Evolutionary conservation across 2,329 filamentous ascomycete genomes (phyloP), one percentile per base, ranked within the genome.

Genomic region (Colletotrichum costaricense): DNA sequence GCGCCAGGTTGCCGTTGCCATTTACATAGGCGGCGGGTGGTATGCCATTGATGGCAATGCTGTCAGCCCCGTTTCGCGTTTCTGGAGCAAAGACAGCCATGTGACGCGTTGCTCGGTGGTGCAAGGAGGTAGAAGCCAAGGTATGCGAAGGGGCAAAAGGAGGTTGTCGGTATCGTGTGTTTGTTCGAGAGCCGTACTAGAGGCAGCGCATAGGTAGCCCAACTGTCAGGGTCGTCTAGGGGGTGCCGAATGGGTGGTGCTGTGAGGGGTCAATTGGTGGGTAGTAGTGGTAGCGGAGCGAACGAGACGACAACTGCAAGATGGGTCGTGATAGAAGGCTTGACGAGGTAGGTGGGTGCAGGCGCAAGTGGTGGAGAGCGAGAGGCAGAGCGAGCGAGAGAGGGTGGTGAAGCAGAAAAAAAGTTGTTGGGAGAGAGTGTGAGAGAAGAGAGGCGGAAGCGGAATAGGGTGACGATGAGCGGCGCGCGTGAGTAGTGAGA

Each of bases 1-100:
- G 77, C 64, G 78, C 72, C 74, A 82, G 70, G 72, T 80, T 77
- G 46, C 78, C 81, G 74, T 81, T 81, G 75, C 82, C 80, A 69
- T 83, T 84, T 73, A 78, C 75, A 58, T 81, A 82, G 59, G 65
- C 77, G 30, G 75, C 75, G 58, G 78, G 75, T 22, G 60, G 67
- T 46, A 60, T 38, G 74, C 76, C 76, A 75, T 79, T 76, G 69
- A 75, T 63, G 75, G 75, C 69, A 58, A 78, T 75, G 52, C 75
- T 73, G 74, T 78, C 77, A 73, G 76, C 60, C 35, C 77, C 76
- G 74, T 79, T 80, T 26, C 79, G 77, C 80, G 82, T 81, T 72
- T 79, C 77, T 59, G 79, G 80, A 60, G 75, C 75, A 54, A 76
- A 71, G 33, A 76, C 72, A 75, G 78, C 76, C 79, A 73, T 80